Evolutionary conservation across 2,329 filamentous ascomycete genomes (phyloP), one percentile per base, ranked within the genome.

Genomic region (Paecilomyces sp.): DNA sequence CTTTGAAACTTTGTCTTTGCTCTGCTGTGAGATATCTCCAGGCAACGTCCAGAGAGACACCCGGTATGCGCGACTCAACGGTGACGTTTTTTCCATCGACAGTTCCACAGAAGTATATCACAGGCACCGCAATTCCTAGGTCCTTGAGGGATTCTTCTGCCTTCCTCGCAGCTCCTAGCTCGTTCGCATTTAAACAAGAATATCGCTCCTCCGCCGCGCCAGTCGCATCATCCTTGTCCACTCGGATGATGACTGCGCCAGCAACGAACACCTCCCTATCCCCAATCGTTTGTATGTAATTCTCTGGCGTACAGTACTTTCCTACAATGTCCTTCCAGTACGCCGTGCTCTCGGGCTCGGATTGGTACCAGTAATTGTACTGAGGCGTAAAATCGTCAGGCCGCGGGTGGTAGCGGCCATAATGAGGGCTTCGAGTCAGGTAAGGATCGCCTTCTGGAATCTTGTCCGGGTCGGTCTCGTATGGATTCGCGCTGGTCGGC

Each of bases 51-150:
- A 77, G 63, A 13, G 74, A 71, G 55, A 76, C 71, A 3, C 75
- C 75, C 3, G 74, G 72, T 24, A 77, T 72, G 52, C 75, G 67
- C 13, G 74, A 74, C 63, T 76, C 74, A 51, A 75, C 68, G 7
- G 74, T 72, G 50, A 76, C 67, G 60, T 77, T 76, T 57, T 71
- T 75, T 51, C 68, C 73, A 28, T 73, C 70, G 53, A 77, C 66
- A 33, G 65, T 71, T 13, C 73, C 71, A 57, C 67, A 74, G n/a
- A 75, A 75, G 56, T 72, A 68, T 61, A 74, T 68, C 52, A 71
- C 62, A 1, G 75, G 75, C 9, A 77, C 67, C 5, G 68, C 62
- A 47, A 75, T 67, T 1, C 67, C 68, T 22, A 76, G 58, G 30
- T 70, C 68, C 54, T 64, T 69, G 12, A 77, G 68, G 1, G 63